A percentile compares a stretch with the other conserved stretches of the same genome.
phyloP scores from a whole-genome alignment of 768 basidiomycete species.

The Lactarius evosmus region DNA sequence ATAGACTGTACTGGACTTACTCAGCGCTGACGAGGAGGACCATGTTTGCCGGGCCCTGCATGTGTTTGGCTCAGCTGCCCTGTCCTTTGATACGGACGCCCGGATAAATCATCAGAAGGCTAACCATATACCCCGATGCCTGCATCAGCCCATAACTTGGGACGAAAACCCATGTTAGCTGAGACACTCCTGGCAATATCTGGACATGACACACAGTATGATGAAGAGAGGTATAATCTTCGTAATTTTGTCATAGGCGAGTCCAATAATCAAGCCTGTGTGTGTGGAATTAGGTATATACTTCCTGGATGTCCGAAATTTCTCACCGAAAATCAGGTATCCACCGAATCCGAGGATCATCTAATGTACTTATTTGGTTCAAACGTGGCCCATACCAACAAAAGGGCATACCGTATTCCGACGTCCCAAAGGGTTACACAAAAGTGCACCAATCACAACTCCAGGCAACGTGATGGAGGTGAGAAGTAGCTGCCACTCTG shows the following conservation, averaged over 20 bases:
- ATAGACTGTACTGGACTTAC: constrained; percentile 38
- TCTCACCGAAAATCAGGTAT: constrained; percentile 58
- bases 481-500: constrained; percentile 68
- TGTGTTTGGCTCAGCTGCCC: neutral
- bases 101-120: constrained; percentile 34
- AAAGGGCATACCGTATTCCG: constrained; percentile 48
- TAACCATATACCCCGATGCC: constrained; percentile 32
- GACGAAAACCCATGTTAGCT: neutral
- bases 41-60: constrained; percentile 68
- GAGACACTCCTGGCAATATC: constrained; percentile 1
- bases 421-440: constrained; percentile 54
- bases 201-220: constrained; percentile 48
- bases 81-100: constrained; percentile 43
- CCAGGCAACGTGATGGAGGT: constrained; percentile 62
- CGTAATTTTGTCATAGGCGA: constrained; percentile 59
- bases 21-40: constrained; percentile 62
- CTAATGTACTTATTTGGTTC: constrained; percentile 33
- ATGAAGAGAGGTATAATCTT: constrained; percentile 63
- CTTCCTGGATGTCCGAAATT: constrained; percentile 5
- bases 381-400: neutral
- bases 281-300: neutral
- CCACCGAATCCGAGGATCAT: constrained; percentile 68
- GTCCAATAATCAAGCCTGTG: constrained; percentile 54
- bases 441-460: constrained; percentile 36
- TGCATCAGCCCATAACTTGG: constrained; percentile 68